These are phyloP conservation scores for Aspergillus floridensis DNA, from an alignment of 2,329 filamentous ascomycete species.

Conservation along the genomic window DNA sequence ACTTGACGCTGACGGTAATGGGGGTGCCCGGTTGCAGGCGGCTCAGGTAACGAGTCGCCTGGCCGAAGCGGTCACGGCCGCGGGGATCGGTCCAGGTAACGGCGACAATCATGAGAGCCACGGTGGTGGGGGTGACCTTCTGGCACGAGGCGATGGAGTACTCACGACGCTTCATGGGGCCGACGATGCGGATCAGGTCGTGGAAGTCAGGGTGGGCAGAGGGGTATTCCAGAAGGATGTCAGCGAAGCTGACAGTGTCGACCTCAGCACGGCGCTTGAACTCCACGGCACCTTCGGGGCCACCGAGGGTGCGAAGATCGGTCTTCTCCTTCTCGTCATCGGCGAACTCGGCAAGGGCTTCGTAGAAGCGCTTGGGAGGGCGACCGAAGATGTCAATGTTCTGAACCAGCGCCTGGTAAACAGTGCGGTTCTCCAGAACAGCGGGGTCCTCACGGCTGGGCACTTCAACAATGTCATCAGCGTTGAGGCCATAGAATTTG, in stretches of 20 bases:
- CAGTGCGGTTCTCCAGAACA: slow-evolving; percentile 80
- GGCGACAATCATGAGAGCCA: slow-evolving; percentile 93
- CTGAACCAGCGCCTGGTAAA: slow-evolving; percentile 86
- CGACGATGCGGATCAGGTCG: slow-evolving; percentile 82
- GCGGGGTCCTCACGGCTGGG: slow-evolving; percentile 74
- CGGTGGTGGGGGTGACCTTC: slow-evolving; percentile 84
- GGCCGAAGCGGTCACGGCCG: slow-evolving; percentile 85
- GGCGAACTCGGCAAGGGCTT: slow-evolving; percentile 82
- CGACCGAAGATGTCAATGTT: slow-evolving; percentile 97
- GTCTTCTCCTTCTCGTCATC: slow-evolving; percentile 78
- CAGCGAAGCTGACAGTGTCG: slow-evolving; percentile 86
- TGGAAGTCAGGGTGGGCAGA: slow-evolving; percentile 87
- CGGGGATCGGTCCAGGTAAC: slow-evolving; percentile 90
- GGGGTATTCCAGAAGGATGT: slow-evolving; percentile 82
- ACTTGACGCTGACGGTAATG: slow-evolving; percentile 92
- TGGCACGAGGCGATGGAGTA: slow-evolving; percentile 99
- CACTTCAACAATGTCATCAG: slow-evolving; percentile 84
- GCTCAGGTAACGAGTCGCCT: slow-evolving; percentile 88
- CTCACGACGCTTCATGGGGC: slow-evolving; percentile 90
- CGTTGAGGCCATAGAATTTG: slow-evolving; percentile 78
- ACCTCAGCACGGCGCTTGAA: slow-evolving; percentile 91
- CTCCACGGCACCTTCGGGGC: slow-evolving; percentile 76
- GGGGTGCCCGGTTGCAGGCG: slow-evolving; percentile 69
- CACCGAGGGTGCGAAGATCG: slow-evolving; percentile 71
- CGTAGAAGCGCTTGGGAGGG: slow-evolving; percentile 97